phyloP scores from a whole-genome alignment of 169 alveolate genomes.

The Neospora caninum region DNA sequence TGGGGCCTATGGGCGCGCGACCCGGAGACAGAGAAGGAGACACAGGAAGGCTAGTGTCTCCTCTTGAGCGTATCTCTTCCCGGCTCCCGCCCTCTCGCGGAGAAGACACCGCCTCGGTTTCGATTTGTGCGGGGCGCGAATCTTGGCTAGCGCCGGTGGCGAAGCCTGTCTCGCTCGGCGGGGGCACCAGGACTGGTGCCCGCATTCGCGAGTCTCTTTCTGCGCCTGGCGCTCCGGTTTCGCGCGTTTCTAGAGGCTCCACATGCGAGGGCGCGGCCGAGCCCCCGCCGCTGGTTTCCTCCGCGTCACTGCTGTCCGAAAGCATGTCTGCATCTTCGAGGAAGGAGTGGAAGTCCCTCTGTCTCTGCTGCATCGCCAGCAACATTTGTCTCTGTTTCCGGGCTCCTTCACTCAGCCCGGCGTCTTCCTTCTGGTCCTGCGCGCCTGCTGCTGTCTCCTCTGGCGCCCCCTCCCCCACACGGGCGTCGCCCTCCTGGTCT shows the following conservation, averaged over 20 bases:
- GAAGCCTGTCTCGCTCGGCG: too few relatives aligned
- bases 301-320: background rate
- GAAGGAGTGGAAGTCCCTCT: background rate
- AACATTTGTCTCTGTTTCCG: conserved; percentile 17
- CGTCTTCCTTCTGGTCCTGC: background rate
- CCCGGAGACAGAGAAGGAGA: background rate
- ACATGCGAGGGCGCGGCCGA: too few relatives aligned
- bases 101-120: too few relatives aligned
- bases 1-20: too few relatives aligned
- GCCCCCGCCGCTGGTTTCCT: background rate
- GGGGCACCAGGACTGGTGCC: too few relatives aligned
- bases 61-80: background rate
- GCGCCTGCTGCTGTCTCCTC: background rate
- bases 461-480: background rate
- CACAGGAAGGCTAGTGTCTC: background rate
- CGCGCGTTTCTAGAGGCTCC: too few relatives aligned
- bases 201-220: too few relatives aligned
- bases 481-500: background rate
- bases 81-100: background rate
- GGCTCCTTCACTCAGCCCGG: background rate
- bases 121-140: too few relatives aligned
- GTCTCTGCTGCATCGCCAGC: conserved; percentile 31
- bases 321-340: conserved; percentile 34
- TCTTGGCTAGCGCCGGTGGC: too few relatives aligned
- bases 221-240: too few relatives aligned